Evolutionary conservation across 257 asterid species (phyloP), one percentile per base, ranked within the genome.

Genomic region (Ilex asprella): DNA sequence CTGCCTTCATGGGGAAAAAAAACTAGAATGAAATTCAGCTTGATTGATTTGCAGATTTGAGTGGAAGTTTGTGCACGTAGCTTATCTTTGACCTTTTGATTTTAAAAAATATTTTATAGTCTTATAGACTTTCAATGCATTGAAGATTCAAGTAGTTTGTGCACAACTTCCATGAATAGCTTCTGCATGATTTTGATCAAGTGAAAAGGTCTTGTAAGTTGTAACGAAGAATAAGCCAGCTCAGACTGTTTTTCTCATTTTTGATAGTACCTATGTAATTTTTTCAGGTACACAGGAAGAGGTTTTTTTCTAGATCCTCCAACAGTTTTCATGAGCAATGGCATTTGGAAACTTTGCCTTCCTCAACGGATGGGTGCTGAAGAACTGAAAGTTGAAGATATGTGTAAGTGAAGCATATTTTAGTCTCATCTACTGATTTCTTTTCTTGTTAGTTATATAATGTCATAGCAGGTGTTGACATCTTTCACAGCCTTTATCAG

Each of bases 261-360:
- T 21, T 21, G 27, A 21, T 21, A 21, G 1, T 21, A 21, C 27
- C 27, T 21, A 21, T 21, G 27, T 9, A 61, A 73, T 62, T 65
- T 76, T 51, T 60, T 60, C 79, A 92, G 97, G 99, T 93, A 93
- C 72, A 77, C 67, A 29, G 99, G 99, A 73, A 81, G 97, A 77
- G 97, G 99, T 65, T 58, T 85, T 64, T 93, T 93, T 71, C 75
- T 93, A 41, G 96, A 93, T 68, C 97, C 97, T 13, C 99, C 99
- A 2, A 85, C 93, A 73, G 91, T 85, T 78, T 78, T 73, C 69
- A 64, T 93, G 83, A 59, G 59, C 31, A 62, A 77, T 69, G 91
- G 93, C 60, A 60, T 54, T 60, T 93, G 97, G 99, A 77, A 79
- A 72, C 88, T 93, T 64, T 73, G 67, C 65, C 86, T 87, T 70